Evolutionary conservation across 2,329 filamentous ascomycete species (phyloP).

Genomic region (Monilinia fructicola): DNA sequence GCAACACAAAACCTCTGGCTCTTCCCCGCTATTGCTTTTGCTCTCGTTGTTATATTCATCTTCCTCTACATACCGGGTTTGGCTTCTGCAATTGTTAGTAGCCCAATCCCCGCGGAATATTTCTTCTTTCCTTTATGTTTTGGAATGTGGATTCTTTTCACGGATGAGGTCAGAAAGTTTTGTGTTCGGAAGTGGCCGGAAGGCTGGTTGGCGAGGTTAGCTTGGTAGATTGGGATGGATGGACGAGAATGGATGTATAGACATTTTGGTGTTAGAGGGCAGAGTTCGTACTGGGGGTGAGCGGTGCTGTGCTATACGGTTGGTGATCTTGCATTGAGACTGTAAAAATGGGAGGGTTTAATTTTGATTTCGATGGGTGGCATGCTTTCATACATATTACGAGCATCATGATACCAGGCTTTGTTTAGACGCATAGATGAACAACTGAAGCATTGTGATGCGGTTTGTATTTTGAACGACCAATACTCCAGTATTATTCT

Average conservation of each 20-base stretch:
- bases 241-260: background rate
- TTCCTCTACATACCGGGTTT: constrained; percentile 66
- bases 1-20: constrained; percentile 61
- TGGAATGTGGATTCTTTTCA: constrained; percentile 59
- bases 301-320: background rate
- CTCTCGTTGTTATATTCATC: constrained; percentile 65
- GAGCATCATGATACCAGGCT: background rate
- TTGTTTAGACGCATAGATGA: background rate
- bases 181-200: constrained; percentile 58
- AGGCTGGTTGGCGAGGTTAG: constrained; percentile 56
- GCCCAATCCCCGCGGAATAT: constrained; percentile 64
- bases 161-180: constrained; percentile 67
- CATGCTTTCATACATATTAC: background rate
- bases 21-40: constrained; percentile 67
- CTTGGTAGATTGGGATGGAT: constrained; percentile 52
- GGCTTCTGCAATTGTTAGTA: constrained; percentile 59
- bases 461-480: background rate
- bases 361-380: background rate
- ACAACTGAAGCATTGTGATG: background rate
- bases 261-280: background rate
- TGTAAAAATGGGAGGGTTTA: background rate
- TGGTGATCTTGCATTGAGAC: background rate
- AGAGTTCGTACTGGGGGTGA: background rate
- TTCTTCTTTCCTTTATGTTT: constrained; percentile 76
- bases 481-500: background rate